Evolutionary conservation across 352 stramenopile genomes (phyloP).

Genomic region (Globisporangium carolinianum): DNA sequence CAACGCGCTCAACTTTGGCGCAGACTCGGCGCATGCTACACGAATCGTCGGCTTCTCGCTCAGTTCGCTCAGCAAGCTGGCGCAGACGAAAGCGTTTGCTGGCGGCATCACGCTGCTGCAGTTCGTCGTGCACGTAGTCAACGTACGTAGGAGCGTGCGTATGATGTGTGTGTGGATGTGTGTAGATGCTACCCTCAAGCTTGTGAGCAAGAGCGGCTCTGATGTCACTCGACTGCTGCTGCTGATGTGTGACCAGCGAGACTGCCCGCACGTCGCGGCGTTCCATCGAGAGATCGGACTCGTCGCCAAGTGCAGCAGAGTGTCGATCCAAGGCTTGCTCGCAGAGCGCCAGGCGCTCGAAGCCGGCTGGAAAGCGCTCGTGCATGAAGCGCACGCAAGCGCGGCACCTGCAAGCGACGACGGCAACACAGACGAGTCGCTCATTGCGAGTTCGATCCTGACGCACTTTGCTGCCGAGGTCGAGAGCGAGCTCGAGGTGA

Average conservation of each 20-base stretch:
- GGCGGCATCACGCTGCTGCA: constrained; percentile 71
- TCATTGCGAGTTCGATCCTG: constrained; percentile 31
- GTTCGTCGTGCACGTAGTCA: constrained; percentile 70
- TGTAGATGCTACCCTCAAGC: neutral
- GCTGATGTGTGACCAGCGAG: constrained; percentile 23
- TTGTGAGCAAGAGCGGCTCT: too few species aligned
- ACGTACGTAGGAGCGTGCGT: constrained; percentile 21
- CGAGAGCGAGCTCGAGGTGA: constrained; percentile 41
- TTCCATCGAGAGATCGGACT: constrained; percentile 62
- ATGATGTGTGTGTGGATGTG: neutral
- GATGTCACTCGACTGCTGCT: constrained; percentile 2
- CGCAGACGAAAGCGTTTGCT: constrained; percentile 74
- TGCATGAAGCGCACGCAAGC: constrained; percentile 39
- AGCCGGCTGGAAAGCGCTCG: constrained; percentile 41
- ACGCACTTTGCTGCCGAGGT: constrained; percentile 52
- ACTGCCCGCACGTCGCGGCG: constrained; percentile 47
- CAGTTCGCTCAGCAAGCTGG: constrained; percentile 69
- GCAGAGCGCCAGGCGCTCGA: constrained; percentile 54
- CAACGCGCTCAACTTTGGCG: constrained; percentile 72
- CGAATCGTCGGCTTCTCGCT: constrained; percentile 62
- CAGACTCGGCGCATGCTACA: neutral
- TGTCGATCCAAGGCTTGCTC: constrained; percentile 50
- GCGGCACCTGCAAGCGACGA: neutral
- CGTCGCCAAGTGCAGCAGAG: constrained; percentile 55
- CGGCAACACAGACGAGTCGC: constrained; percentile 1